Evolutionary conservation across 495 filamentous ascomycete genomes (phyloP), one percentile per base, ranked within the genome.

Genomic region (Neurospora tetraspora): DNA sequence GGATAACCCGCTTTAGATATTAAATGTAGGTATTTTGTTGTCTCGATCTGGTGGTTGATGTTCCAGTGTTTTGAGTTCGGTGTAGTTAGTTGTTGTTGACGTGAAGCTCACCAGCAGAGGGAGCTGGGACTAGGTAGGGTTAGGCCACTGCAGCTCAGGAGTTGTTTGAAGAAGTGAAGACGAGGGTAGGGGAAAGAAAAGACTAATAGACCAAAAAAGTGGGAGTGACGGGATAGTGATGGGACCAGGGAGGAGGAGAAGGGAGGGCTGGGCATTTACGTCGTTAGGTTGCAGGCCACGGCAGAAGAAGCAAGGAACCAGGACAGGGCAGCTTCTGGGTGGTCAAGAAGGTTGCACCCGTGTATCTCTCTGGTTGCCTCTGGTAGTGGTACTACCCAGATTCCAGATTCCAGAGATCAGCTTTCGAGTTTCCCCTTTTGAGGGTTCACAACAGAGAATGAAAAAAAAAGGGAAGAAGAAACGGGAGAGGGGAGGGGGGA

Each of bases 1-100:
- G 75, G 70, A 73, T 70, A 39, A 71, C 68, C 73, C 59, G 73
- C 75, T 73, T 61, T 69, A 59, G 45, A 23, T 61, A 39, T 42
- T 71, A 14, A 10, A 68, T 14, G 31, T 68, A 68, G 36, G 23
- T 42, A 34, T 20, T 40, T 71, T 11, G 69, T 27, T 65, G 31
- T 12, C 5, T 34, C 53, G 14, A 31, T 65, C 2, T 65, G 53
- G 53, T 36, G 53, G 27, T 61, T 16, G 12, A 61, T 16, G 1
- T 16, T 3, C 27, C 47, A 31, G 47, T 31, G 27, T 61, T 31
- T 31, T 31, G 14, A 31, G 14, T 61, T 34, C 7, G 23, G 53
- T 65, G 27, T 65, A 36, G 23, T 61, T 61, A 7, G 10, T 31
- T 65, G 45, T 23, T 11, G 27, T 34, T 65, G 27, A 18, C 53